A percentile compares a stretch with the other conserved stretches of the same genome.
phyloP scores from a whole-genome alignment of 257 asterid species.

The Echites panduratus region DNA sequence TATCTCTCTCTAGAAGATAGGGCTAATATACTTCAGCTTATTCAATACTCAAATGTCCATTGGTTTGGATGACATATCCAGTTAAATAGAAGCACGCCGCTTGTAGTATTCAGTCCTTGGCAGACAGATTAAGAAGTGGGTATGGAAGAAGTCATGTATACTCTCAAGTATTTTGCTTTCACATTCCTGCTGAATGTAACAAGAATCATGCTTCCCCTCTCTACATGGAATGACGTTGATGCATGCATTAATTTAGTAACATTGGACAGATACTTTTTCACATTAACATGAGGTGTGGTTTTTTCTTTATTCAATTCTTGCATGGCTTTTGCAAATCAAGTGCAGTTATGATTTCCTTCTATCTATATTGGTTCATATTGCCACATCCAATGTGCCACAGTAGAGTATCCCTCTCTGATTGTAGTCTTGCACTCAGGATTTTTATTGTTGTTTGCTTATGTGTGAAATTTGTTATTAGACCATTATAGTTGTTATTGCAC shows the following conservation, averaged over 20 bases:
- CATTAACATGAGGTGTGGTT: neutral
- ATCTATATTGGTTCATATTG: neutral
- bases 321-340: neutral
- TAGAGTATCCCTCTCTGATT: neutral
- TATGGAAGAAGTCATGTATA: no score
- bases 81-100: neutral
- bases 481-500: neutral
- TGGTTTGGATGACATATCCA: neutral
- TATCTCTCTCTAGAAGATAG: neutral
- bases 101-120: no score
- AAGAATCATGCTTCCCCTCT: neutral
- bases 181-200: neutral
- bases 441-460: neutral
- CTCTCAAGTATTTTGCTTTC: neutral
- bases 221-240: neutral
- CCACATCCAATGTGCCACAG: neutral
- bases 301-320: neutral
- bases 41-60: neutral
- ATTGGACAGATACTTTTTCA: neutral
- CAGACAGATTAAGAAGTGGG: no score
- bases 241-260: neutral
- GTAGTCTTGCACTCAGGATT: neutral
- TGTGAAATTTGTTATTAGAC: neutral
- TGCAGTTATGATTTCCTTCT: neutral
- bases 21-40: neutral